phyloP scores from a whole-genome alignment of 2,329 filamentous ascomycete genomes.

The Trichoderma simmonsii region DNA sequence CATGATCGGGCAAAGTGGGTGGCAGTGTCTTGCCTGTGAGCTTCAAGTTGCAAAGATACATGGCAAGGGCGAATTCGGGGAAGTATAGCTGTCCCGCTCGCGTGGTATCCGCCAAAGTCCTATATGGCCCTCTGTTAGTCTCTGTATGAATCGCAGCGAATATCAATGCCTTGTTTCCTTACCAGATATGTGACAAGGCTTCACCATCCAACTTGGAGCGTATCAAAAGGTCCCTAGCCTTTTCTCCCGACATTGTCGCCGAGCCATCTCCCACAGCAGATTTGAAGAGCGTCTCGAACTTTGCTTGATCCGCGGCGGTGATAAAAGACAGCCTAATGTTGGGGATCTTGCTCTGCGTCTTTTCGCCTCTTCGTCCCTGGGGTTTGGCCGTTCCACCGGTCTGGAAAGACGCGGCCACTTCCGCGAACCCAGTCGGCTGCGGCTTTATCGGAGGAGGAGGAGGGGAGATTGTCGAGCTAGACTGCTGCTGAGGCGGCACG shows the following conservation, averaged over 20 bases:
- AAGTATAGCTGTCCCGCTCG: constrained; percentile 95
- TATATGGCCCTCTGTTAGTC: constrained; percentile 34
- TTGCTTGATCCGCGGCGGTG: constrained; percentile 88
- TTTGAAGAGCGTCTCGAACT: constrained; percentile 97
- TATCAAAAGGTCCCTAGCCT: constrained; percentile 83
- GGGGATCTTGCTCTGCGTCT: constrained; percentile 72
- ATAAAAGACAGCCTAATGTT: constrained; percentile 95
- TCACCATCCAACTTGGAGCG: constrained; percentile 85
- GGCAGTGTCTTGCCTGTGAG: constrained; percentile 84
- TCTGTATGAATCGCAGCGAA: not conserved
- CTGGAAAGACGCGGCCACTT: constrained; percentile 66
- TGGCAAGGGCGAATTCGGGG: constrained; percentile 93
- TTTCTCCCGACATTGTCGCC: constrained; percentile 86
- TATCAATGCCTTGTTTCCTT: constrained; percentile 27
- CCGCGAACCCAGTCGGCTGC: constrained; percentile 62
- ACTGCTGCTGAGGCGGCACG: constrained; percentile 44
- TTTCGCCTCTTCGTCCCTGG: constrained; percentile 46
- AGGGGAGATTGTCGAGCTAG: constrained; percentile 48
- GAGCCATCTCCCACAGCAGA: constrained; percentile 83
- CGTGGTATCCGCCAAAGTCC: constrained; percentile 91
- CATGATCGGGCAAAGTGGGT: constrained; percentile 69
- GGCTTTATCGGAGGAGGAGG: constrained; percentile 61
- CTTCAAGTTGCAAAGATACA: constrained; percentile 97
- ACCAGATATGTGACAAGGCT: constrained; percentile 91
- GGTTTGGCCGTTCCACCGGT: constrained; percentile 46